phyloP scores from a whole-genome alignment of 148 eudicot genomes.

The Rhododendron ovatum region DNA sequence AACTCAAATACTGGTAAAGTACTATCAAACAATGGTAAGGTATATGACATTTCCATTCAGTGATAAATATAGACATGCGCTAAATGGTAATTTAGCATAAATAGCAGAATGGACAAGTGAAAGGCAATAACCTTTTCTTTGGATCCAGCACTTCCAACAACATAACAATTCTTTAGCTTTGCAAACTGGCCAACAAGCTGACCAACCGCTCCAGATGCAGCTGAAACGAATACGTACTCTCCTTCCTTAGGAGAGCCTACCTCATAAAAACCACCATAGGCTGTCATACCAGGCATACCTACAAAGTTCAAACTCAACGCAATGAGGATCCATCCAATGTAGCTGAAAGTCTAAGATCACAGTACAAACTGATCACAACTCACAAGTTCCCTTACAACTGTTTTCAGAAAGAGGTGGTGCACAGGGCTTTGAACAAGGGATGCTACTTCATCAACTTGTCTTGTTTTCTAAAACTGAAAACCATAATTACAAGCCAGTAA shows the following conservation, averaged over 20 bases:
- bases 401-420: neutral
- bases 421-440: neutral
- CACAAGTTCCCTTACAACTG: neutral
- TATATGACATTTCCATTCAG: neutral
- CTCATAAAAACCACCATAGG: constrained; percentile 1
- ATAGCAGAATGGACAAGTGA: neutral
- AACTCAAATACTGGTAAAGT: neutral
- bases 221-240: neutral
- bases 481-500: neutral
- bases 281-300: neutral
- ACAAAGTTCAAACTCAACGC: neutral
- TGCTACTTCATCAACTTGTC: neutral
- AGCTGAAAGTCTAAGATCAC: neutral
- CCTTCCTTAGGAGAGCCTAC: neutral
- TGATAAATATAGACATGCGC: neutral
- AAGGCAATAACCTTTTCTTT: neutral
- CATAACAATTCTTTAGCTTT: neutral
- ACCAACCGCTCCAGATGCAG: constrained; percentile 1
- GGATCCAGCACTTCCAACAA: constrained; percentile 1
- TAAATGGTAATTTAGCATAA: neutral
- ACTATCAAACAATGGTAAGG: neutral
- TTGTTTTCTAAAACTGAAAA: neutral
- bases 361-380: neutral
- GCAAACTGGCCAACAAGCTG: constrained; percentile 1
- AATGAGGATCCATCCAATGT: neutral